phyloP scores from a whole-genome alignment of 768 basidiomycete species.

The Pleurotus sapidus region DNA sequence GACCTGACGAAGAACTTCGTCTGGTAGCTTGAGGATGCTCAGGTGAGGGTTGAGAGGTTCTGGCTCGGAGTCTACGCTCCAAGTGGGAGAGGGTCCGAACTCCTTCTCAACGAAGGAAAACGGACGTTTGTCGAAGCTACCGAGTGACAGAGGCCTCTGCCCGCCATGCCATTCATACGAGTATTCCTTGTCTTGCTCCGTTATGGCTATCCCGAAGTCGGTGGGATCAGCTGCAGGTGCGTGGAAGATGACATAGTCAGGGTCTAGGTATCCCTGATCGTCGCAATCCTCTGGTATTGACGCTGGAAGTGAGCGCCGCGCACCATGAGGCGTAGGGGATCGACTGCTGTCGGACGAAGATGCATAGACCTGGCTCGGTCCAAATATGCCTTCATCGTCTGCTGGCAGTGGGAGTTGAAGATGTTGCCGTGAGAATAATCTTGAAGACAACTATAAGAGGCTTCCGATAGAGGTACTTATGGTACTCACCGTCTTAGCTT shows the following conservation, averaged over 20 bases:
- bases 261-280: background rate
- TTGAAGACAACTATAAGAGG: background rate
- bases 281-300: background rate
- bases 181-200: background rate
- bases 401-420: background rate
- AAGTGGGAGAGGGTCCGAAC: background rate
- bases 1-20: background rate
- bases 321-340: background rate
- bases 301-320: background rate
- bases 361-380: background rate
- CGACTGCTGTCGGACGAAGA: background rate
- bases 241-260: background rate
- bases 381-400: slow-evolving; percentile 1
- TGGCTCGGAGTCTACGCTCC: background rate
- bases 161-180: background rate
- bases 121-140: background rate
- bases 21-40: background rate
- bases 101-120: background rate
- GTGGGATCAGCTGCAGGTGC: background rate
- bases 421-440: background rate
- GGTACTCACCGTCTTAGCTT: slow-evolving; percentile 2
- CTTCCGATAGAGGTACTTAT: background rate
- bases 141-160: background rate
- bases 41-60: background rate
- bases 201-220: background rate